These are phyloP conservation scores for Alternaria sp. DNA, from an alignment of 2,329 filamentous ascomycete genomes.

Conservation along the genomic window DNA sequence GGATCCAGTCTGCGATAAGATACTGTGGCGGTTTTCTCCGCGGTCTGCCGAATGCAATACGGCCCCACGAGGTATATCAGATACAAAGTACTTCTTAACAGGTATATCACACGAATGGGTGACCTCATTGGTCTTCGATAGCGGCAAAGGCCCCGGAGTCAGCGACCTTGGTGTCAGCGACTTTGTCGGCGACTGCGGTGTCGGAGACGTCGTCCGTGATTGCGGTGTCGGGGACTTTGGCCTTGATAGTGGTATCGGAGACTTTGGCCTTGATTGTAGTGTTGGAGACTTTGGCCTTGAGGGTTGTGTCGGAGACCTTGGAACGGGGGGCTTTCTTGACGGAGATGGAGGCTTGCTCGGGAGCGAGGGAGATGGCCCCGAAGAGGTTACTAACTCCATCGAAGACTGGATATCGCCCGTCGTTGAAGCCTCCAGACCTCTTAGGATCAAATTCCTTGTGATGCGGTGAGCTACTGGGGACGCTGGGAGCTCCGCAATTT, in stretches of 20 bases:
- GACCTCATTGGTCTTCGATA: background rate
- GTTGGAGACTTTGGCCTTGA: background rate
- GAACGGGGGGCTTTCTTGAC: background rate
- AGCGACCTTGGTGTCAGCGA: background rate
- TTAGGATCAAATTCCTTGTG: conserved; percentile 41
- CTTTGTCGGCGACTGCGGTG: background rate
- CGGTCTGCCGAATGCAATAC: background rate
- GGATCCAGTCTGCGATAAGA: conserved; percentile 34
- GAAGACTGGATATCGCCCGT: conserved; percentile 29
- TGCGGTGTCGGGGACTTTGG: background rate
- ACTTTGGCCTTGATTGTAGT: background rate
- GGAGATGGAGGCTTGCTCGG: background rate
- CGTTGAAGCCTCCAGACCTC: conserved; percentile 35
- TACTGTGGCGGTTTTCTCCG: conserved; percentile 24
- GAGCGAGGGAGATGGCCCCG: background rate
- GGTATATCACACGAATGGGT: background rate
- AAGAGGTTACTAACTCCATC: background rate
- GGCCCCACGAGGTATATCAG: background rate
- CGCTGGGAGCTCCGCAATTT: conserved; percentile 37
- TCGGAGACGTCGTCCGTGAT: background rate
- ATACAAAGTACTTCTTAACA: background rate
- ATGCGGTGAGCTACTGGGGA: conserved; percentile 43
- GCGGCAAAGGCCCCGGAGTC: background rate
- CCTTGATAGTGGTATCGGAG: background rate
- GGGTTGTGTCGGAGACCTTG: background rate